A percentile compares a stretch with the other conserved stretches of the same genome.
These are phyloP conservation scores for Sclerospora graminicola DNA, from an alignment of 352 stramenopile genomes.

Conservation along the genomic window DNA sequence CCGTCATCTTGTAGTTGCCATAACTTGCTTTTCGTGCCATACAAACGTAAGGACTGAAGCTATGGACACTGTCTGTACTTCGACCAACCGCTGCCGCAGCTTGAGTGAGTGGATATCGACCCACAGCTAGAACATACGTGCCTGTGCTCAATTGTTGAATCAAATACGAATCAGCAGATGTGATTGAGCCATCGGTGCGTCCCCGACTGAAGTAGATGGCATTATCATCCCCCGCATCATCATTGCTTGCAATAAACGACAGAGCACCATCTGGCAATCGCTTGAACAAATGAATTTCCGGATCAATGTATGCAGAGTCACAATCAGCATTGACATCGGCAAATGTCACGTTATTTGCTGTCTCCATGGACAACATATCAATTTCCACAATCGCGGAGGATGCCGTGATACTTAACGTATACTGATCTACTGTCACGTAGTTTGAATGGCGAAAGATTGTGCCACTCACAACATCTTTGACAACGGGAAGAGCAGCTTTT, in stretches of 20 bases:
- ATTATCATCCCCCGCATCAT: conserved; percentile 58
- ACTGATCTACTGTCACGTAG: too few relatives aligned
- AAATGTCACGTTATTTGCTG: conserved; percentile 22
- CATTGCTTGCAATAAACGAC: conserved; percentile 39
- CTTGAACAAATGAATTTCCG: conserved; percentile 41
- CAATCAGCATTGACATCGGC: conserved; percentile 56
- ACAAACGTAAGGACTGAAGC: conserved; percentile 52
- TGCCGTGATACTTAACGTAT: too few relatives aligned
- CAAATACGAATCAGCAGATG: conserved; percentile 47
- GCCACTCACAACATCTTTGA: too few relatives aligned
- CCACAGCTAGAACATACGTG: conserved; percentile 47
- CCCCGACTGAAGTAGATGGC: conserved; percentile 21
- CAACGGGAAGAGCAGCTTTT: too few relatives aligned
- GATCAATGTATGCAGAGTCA: conserved; percentile 62
- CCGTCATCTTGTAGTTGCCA: conserved; percentile 58
- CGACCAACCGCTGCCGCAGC: conserved; percentile 22
- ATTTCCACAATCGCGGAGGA: conserved; percentile 43
- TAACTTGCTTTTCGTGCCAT: conserved; percentile 45
- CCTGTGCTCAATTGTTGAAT: conserved; percentile 31
- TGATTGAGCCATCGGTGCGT: conserved; percentile 38
- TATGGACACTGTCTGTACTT: conserved; percentile 25
- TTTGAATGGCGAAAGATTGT: too few relatives aligned
- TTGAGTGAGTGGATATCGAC: conserved; percentile 42
- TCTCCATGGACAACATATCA: conserved; percentile 60
- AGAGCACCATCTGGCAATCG: conserved; percentile 22